Conservation (phyloP, 352 stramenopile genomes). For the Phytophthora sp. region DNA sequence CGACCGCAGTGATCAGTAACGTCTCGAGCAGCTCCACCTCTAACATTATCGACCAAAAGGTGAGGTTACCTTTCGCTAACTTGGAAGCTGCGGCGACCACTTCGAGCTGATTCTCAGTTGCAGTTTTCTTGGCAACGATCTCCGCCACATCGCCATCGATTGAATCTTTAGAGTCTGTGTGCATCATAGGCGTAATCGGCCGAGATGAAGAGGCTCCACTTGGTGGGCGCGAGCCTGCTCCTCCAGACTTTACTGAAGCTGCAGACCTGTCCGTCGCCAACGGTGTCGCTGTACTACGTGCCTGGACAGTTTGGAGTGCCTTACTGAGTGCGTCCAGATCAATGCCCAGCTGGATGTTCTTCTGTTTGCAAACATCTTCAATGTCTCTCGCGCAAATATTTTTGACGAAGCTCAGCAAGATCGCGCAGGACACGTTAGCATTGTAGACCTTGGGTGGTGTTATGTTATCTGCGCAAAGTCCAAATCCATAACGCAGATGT, state of each 20-base stretch:
- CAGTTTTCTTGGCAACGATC: conserved; percentile 42
- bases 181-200: conserved; percentile 23
- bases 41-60: neutral
- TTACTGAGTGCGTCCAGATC: conserved; percentile 70
- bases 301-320: conserved; percentile 19
- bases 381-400: conserved; percentile 70
- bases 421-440: conserved; percentile 70
- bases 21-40: neutral
- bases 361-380: conserved; percentile 79
- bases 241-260: conserved; percentile 4
- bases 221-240: conserved; percentile 20
- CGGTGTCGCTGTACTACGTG: conserved; percentile 16
- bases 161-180: neutral
- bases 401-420: conserved; percentile 75
- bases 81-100: conserved; percentile 52
- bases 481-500: neutral
- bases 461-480: conserved; percentile 42
- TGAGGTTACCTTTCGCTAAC: conserved; percentile 52
- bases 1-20: neutral
- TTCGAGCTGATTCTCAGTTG: conserved; percentile 57
- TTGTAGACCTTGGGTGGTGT: conserved; percentile 81
- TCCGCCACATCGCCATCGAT: conserved; percentile 36
- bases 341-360: conserved; percentile 74
- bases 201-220: conserved; percentile 25
- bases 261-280: conserved; percentile 12